Percentiles rank a stretch among this genome's conserved stretches.
Evolutionary conservation across 805 yeast genomes (phyloP).

Genomic region (Saccharomycopsis fodiens): DNA sequence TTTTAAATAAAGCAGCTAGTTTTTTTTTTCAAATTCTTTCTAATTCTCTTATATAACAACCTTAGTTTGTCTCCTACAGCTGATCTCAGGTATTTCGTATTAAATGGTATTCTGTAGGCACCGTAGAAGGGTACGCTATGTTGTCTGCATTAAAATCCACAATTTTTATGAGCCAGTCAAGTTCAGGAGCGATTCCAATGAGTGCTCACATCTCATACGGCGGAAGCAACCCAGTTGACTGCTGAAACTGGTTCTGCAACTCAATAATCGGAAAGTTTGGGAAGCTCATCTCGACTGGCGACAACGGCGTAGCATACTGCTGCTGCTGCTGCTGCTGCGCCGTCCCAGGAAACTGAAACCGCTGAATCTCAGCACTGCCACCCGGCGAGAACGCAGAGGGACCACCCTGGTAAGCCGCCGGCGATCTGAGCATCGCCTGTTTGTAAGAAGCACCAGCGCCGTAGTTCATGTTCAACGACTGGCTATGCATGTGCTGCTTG

Average conservation of each 20-base stretch:
- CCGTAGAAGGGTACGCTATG: no score
- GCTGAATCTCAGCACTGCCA: background rate
- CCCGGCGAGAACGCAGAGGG: background rate
- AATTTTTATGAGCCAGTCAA: no score
- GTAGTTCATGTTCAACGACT: background rate
- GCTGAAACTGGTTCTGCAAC: background rate
- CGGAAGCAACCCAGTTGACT: background rate
- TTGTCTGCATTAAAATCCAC: no score
- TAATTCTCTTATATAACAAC: no score
- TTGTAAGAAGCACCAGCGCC: background rate
- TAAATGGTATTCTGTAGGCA: no score
- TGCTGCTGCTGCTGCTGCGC: background rate
- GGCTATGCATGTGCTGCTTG: slow-evolving; percentile 1
- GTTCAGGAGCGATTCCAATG: no score
- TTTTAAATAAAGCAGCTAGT: no score
- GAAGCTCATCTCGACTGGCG: background rate
- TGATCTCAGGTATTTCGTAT: no score
- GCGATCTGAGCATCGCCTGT: background rate
- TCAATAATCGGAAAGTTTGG: background rate
- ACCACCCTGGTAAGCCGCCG: background rate
- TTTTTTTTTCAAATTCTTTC: no score
- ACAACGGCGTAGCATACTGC: background rate
- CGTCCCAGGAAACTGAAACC: slow-evolving; percentile 1
- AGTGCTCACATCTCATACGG: background rate
- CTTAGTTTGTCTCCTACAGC: no score